These are phyloP conservation scores for Coemansia sp. DNA, from an alignment of 192 early-diverging fungal species.

Conservation along the genomic window DNA sequence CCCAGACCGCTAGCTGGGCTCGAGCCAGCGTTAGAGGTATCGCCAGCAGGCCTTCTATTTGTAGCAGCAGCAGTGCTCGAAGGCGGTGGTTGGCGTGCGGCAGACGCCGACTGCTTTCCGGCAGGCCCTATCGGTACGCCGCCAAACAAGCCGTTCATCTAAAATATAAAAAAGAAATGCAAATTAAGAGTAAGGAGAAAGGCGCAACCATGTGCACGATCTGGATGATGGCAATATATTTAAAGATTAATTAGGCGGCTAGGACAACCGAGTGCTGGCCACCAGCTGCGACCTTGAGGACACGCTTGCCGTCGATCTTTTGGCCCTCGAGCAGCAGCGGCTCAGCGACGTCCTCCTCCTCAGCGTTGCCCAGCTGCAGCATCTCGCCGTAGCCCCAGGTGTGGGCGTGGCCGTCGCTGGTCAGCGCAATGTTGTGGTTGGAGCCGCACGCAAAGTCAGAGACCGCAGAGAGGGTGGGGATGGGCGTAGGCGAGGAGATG, in stretches of 20 bases:
- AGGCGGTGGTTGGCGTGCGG: not conserved
- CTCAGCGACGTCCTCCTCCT: constrained; percentile 69
- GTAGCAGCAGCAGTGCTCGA: not conserved
- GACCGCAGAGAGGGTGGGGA: constrained; percentile 51
- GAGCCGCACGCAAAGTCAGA: constrained; percentile 62
- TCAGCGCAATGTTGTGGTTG: constrained; percentile 63
- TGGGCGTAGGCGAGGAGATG: constrained; percentile 60
- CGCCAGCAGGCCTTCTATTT: not conserved
- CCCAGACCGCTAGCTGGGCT: constrained; percentile 7
- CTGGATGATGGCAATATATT: not conserved
- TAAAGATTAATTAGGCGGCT: constrained; percentile 7
- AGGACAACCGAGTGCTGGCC: constrained; percentile 68
- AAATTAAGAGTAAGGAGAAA: too few relatives aligned
- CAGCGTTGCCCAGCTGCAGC: constrained; percentile 79
- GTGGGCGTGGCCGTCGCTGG: constrained; percentile 65
- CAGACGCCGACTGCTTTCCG: constrained; percentile 14
- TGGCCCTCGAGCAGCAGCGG: constrained; percentile 68
- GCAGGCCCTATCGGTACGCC: constrained; percentile 23
- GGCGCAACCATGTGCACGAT: too few relatives aligned
- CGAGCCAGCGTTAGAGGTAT: not conserved
- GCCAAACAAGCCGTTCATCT: constrained; percentile 46
- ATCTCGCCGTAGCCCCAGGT: constrained; percentile 91
- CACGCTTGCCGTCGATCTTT: constrained; percentile 65
- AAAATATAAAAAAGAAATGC: not conserved
- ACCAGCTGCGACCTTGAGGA: constrained; percentile 70